A percentile compares a stretch with the other conserved stretches of the same genome.
phyloP scores from a whole-genome alignment of 129 eudicot species.

The Artemisia argyi region DNA sequence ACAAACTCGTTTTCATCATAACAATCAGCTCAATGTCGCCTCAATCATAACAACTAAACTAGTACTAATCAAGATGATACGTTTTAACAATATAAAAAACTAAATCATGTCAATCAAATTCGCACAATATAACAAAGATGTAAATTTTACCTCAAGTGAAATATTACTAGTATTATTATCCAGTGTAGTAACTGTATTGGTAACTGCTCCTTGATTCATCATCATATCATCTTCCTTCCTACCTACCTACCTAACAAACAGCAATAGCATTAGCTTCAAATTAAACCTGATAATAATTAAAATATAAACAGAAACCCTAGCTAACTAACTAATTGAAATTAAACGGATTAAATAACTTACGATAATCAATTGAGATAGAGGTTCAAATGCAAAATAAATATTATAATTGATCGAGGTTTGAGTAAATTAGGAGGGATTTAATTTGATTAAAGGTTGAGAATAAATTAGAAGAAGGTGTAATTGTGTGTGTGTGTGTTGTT shows the following conservation, averaged over 20 bases:
- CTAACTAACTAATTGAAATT: conserved; percentile 5
- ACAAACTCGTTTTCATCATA: too few species aligned
- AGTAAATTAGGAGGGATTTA: too few species aligned
- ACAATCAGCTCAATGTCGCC: neutral
- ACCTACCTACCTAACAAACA: conserved; percentile 7
- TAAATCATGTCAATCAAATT: neutral
- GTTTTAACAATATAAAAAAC: too few species aligned
- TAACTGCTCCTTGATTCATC: conserved; percentile 70
- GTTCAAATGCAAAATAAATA: too few species aligned
- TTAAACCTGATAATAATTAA: neutral
- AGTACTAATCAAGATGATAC: neutral
- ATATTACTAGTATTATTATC: conserved; percentile 18
- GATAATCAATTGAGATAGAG: neutral
- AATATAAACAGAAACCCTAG: conserved; percentile 29
- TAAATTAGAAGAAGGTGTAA: too few species aligned
- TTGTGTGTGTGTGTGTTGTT: too few species aligned
- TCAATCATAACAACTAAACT: conserved; percentile 2
- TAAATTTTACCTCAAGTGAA: conserved; percentile 56
- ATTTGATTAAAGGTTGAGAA: too few species aligned
- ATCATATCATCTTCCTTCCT: conserved; percentile 34
- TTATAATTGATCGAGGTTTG: neutral
- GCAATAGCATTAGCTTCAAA: neutral
- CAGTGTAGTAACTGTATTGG: conserved; percentile 41
- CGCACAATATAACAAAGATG: neutral
- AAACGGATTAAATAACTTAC: conserved; percentile 1